phyloP scores from a whole-genome alignment of 176 grass and related monocot genomes.

The Miscanthus lutarioriparius region DNA sequence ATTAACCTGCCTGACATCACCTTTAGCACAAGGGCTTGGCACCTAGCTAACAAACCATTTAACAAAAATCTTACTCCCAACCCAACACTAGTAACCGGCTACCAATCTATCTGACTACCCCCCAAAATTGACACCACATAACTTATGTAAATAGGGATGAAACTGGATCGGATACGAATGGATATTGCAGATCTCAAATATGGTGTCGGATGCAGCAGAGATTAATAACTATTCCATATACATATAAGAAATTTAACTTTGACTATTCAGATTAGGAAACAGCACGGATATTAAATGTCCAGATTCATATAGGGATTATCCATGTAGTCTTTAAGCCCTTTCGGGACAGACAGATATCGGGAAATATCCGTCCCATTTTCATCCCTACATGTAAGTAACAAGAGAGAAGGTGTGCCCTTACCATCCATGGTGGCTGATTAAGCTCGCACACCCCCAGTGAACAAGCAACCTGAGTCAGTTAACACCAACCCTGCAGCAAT shows the following conservation, averaged over 20 bases:
- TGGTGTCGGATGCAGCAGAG: not conserved
- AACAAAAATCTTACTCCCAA: not conserved
- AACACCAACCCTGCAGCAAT: conserved; percentile 21
- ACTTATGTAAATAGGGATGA: not conserved
- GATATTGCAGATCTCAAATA: not conserved
- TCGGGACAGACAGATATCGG: not conserved
- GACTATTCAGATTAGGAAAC: not conserved
- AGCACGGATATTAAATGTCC: not conserved
- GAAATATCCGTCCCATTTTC: not conserved
- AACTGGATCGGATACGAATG: not conserved
- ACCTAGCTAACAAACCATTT: not conserved
- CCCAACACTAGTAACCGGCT: not conserved
- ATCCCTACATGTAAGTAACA: not conserved
- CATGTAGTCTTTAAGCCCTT: not conserved
- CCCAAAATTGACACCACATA: not conserved
- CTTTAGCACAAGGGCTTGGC: not conserved
- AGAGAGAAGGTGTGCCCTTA: not conserved
- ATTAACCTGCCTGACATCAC: not conserved
- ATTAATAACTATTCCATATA: not conserved
- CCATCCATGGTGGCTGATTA: conserved; percentile 47
- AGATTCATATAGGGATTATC: not conserved
- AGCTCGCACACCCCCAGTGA: not conserved
- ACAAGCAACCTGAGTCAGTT: conserved; percentile 6
- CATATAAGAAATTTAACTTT: not conserved
- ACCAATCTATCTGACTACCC: not conserved